These are phyloP conservation scores for Tetrapisispora fleetii DNA, from an alignment of 805 yeast genomes.

Conservation along the genomic window DNA sequence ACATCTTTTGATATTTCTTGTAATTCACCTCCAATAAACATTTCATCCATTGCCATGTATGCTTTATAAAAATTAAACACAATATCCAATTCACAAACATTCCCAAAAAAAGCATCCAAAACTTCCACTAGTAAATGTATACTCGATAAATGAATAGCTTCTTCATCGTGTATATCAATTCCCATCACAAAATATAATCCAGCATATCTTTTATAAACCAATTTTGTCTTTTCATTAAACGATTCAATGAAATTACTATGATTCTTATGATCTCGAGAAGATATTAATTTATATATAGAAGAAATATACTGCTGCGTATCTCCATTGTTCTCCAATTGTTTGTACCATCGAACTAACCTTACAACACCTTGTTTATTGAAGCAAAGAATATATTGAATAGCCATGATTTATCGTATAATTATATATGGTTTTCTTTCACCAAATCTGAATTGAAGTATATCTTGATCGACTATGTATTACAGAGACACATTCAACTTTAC, in stretches of 20 bases:
- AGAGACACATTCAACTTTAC: too few relatives aligned
- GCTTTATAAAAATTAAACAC: slow-evolving; percentile 86
- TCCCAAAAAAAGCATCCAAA: slow-evolving; percentile 74
- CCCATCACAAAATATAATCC: slow-evolving; percentile 85
- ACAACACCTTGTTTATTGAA: slow-evolving; percentile 92
- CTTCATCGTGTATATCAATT: slow-evolving; percentile 71
- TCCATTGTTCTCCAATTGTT: slow-evolving; percentile 19
- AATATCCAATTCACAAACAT: slow-evolving; percentile 87
- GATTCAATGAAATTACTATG: slow-evolving; percentile 72
- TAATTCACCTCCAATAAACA: slow-evolving; percentile 83
- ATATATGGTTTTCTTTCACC: background rate
- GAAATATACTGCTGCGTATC: slow-evolving; percentile 27
- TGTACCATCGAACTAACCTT: slow-evolving; percentile 75
- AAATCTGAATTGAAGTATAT: too few relatives aligned
- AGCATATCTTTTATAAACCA: slow-evolving; percentile 84
- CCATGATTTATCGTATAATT: slow-evolving; percentile 40
- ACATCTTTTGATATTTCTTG: slow-evolving; percentile 71
- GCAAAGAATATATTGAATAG: slow-evolving; percentile 69
- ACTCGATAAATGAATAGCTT: slow-evolving; percentile 69
- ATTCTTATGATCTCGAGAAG: slow-evolving; percentile 73
- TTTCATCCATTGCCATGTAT: slow-evolving; percentile 74
- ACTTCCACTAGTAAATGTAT: slow-evolving; percentile 85
- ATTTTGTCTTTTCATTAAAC: slow-evolving; percentile 46
- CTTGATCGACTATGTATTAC: too few relatives aligned
- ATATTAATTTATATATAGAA: slow-evolving; percentile 65